Evolutionary conservation across 83 land plant species (phyloP).

Genomic region (Thuja plicata): DNA sequence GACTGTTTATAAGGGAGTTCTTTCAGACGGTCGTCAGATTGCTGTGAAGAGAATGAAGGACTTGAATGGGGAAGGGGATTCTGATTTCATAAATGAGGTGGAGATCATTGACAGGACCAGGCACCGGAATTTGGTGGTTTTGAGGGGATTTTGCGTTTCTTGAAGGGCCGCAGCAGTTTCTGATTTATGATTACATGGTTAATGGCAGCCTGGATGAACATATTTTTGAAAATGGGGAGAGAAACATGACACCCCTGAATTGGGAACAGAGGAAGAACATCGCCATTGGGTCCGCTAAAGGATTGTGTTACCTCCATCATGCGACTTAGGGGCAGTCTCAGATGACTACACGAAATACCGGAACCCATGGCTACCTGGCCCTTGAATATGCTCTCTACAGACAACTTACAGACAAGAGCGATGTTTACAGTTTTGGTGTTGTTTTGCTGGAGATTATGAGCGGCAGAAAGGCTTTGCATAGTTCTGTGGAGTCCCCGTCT

Average conservation of each 20-base stretch:
- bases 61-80: neutral
- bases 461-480: neutral
- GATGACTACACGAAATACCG: neutral
- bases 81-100: conserved; percentile 1
- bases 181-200: neutral
- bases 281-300: neutral
- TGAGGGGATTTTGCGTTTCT: neutral
- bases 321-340: neutral
- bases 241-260: neutral
- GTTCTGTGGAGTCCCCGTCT: too few relatives aligned
- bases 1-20: too few relatives aligned
- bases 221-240: neutral
- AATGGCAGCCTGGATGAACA: neutral
- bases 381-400: conserved; percentile 7
- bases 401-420: neutral
- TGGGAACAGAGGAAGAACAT: conserved; percentile 1
- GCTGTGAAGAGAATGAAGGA: conserved; percentile 2
- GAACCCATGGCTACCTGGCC: conserved; percentile 2
- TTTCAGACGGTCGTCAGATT: neutral
- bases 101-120: neutral
- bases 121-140: conserved; percentile 1
- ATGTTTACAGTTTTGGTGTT: conserved; percentile 1
- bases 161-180: conserved; percentile 1
- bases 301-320: neutral
- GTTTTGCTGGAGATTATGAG: conserved; percentile 1